Conservation (phyloP, 1,284 basidiomycete species). For the Clitocybe nebularis region DNA sequence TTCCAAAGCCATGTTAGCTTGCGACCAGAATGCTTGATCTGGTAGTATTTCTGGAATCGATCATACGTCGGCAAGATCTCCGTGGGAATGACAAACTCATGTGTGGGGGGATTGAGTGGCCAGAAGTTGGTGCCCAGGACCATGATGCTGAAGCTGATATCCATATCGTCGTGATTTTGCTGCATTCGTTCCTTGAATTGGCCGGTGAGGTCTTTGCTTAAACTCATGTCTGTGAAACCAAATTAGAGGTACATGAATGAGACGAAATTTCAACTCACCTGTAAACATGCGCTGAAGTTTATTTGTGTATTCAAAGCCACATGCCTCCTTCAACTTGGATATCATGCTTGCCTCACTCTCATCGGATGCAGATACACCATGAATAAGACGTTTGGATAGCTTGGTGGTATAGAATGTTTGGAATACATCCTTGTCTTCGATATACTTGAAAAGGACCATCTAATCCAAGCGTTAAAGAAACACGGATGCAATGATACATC, state of each 20-base stretch:
- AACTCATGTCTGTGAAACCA: conserved; percentile 72
- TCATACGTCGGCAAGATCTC: conserved; percentile 88
- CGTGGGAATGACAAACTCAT: conserved; percentile 86
- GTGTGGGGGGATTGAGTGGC: conserved; percentile 81
- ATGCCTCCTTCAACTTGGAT: conserved; percentile 94
- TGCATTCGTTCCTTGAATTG: conserved; percentile 93
- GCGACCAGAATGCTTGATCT: conserved; percentile 89
- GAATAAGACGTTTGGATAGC: conserved; percentile 91
- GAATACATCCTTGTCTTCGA: conserved; percentile 99
- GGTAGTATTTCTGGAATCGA: conserved; percentile 91
- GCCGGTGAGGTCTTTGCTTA: conserved; percentile 95
- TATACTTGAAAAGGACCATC: conserved; percentile 99
- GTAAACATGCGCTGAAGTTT: conserved; percentile 98
- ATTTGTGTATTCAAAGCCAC: conserved; percentile 97
- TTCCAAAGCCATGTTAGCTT: conserved; percentile 98
- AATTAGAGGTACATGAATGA: no score
- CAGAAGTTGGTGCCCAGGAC: conserved; percentile 96
- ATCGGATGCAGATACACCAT: conserved; percentile 90
- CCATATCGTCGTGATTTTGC: conserved; percentile 76
- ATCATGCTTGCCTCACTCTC: conserved; percentile 99
- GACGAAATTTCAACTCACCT: conserved; percentile 42
- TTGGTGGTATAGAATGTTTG: conserved; percentile 98
- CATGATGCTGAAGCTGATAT: conserved; percentile 90
- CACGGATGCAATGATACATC: conserved; percentile 31
- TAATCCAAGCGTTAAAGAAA: conserved; percentile 26